Conservation (phyloP, 768 basidiomycete genomes). For the Lentinula boryana region DNA sequence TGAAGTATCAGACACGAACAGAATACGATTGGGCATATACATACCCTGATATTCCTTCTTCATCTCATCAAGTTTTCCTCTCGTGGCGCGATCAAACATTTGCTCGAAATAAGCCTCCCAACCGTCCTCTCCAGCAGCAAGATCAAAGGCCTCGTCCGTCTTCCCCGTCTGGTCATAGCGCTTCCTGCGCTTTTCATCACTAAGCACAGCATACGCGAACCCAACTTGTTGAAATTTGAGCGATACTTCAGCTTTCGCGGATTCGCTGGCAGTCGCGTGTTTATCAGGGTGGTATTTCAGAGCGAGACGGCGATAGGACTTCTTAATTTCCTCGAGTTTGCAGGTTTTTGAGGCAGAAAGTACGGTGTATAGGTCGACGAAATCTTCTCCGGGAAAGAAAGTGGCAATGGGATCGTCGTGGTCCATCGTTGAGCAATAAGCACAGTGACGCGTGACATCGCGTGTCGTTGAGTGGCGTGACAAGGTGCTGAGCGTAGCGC, state of each 20-base stretch:
- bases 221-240: constrained; percentile 88
- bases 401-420: constrained; percentile 64
- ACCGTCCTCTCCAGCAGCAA: constrained; percentile 71
- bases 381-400: constrained; percentile 72
- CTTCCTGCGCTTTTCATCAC: constrained; percentile 68
- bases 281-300: constrained; percentile 90
- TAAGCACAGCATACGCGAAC: constrained; percentile 86
- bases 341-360: constrained; percentile 53
- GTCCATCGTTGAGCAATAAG: constrained; percentile 43
- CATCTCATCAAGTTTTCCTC: constrained; percentile 85
- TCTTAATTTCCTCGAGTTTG: constrained; percentile 64
- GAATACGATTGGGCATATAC: constrained; percentile 3
- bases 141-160: constrained; percentile 73
- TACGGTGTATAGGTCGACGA: constrained; percentile 74
- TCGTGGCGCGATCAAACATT: constrained; percentile 82
- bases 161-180: constrained; percentile 83
- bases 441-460: constrained; percentile 10
- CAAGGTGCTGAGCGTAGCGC: neutral
- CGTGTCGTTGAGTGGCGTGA: constrained; percentile 3
- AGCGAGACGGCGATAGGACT: constrained; percentile 80
- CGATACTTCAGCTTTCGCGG: constrained; percentile 61
- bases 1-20: neutral
- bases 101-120: constrained; percentile 97
- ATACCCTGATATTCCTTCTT: constrained; percentile 91
- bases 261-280: constrained; percentile 54